Percentiles rank a stretch among this genome's conserved stretches.
phyloP scores from a whole-genome alignment of 148 eudicot genomes.

The Camellia sinensis region DNA sequence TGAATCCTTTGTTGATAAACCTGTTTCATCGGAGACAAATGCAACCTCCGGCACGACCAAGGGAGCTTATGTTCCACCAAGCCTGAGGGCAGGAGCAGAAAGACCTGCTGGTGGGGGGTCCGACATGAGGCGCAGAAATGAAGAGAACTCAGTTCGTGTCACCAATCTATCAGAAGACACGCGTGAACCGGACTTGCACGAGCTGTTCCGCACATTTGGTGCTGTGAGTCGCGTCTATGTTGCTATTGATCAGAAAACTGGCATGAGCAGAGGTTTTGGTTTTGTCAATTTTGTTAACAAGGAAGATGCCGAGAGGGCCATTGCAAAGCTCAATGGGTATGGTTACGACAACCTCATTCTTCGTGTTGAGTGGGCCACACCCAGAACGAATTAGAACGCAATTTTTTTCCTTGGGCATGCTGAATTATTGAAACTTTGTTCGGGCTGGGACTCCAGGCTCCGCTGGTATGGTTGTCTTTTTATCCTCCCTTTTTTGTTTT shows the following conservation, averaged over 20 bases:
- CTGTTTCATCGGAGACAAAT: constrained; percentile 40
- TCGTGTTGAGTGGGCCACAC: constrained; percentile 89
- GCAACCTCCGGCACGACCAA: constrained; percentile 36
- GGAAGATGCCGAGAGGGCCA: constrained; percentile 91
- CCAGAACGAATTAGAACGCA: constrained; percentile 54
- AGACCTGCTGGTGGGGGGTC: constrained; percentile 36
- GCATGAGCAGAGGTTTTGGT: constrained; percentile 90
- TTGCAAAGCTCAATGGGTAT: constrained; percentile 90
- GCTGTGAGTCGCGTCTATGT: constrained; percentile 77
- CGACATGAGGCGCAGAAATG: constrained; percentile 93
- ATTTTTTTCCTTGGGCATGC: not conserved
- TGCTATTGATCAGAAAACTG: constrained; percentile 93
- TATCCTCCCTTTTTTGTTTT: not conserved
- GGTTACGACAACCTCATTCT: constrained; percentile 94
- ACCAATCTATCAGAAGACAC: constrained; percentile 95
- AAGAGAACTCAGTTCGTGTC: constrained; percentile 94
- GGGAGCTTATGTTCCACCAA: constrained; percentile 81
- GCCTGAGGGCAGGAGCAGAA: constrained; percentile 69
- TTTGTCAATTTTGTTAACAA: constrained; percentile 77
- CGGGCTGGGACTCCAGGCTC: not conserved
- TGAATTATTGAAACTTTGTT: not conserved
- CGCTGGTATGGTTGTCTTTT: not conserved
- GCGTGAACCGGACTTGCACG: constrained; percentile 78
- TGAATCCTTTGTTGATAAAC: constrained; percentile 53
- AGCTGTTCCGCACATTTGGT: constrained; percentile 84